phyloP scores from a whole-genome alignment of 2,329 filamentous ascomycete genomes.

The Emergomyces pasteurianus region DNA sequence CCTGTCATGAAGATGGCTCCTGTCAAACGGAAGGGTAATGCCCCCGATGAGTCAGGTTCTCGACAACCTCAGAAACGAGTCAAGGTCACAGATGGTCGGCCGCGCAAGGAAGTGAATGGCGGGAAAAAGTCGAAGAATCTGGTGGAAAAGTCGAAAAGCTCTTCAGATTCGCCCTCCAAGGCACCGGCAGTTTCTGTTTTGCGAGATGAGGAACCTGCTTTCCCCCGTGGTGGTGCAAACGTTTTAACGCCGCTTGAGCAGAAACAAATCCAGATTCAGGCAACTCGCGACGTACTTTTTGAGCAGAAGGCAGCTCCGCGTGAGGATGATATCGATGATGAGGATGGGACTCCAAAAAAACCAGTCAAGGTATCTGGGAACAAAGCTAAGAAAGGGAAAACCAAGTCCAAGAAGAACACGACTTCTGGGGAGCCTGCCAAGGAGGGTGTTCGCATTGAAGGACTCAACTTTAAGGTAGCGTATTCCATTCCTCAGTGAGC shows the following conservation, averaged over 20 bases:
- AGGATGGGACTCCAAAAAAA: constrained; percentile 25
- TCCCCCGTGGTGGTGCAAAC: constrained; percentile 84
- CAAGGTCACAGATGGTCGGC: constrained; percentile 26
- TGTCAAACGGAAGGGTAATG: constrained; percentile 34
- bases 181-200: constrained; percentile 32
- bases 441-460: constrained; percentile 60
- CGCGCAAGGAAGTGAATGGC: constrained; percentile 24
- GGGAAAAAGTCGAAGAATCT: constrained; percentile 15
- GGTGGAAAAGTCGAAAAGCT: constrained; percentile 10
- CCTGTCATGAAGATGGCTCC: constrained; percentile 29
- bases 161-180: constrained; percentile 6
- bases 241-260: constrained; percentile 86
- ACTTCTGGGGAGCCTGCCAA: constrained; percentile 38
- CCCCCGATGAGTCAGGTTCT: constrained; percentile 23
- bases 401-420: constrained; percentile 43
- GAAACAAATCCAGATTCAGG: constrained; percentile 91
- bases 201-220: constrained; percentile 72
- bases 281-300: constrained; percentile 80
- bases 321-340: constrained; percentile 16
- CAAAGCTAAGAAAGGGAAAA: constrained; percentile 32
- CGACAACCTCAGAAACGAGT: constrained; percentile 30
- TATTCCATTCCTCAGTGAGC: not conserved
- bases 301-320: constrained; percentile 57
- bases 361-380: constrained; percentile 25
- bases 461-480: constrained; percentile 75